Evolutionary conservation across 495 filamentous ascomycete species (phyloP).

Genomic region (Lepidopterella palustris): DNA sequence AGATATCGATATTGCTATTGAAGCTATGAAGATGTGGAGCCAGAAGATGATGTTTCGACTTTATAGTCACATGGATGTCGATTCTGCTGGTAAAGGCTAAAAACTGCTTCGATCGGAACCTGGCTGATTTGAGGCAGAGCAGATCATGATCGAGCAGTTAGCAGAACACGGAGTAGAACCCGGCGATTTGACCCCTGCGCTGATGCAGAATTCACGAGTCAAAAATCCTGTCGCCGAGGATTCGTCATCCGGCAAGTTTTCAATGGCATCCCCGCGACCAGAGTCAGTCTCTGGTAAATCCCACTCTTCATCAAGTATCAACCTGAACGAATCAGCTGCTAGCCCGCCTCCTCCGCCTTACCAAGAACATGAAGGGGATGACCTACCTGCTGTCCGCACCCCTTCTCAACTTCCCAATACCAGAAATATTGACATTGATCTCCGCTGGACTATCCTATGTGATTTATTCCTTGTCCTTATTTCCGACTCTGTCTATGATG

Average conservation of each 20-base stretch:
- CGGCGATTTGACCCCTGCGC: constrained; percentile 67
- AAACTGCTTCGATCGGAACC: background rate
- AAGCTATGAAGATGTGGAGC: constrained; percentile 88
- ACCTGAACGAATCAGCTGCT: constrained; percentile 19
- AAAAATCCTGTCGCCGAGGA: constrained; percentile 78
- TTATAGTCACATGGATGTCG: constrained; percentile 95
- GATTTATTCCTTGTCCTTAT: constrained; percentile 93
- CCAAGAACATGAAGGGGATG: constrained; percentile 59
- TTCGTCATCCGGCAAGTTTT: constrained; percentile 4
- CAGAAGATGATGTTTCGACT: constrained; percentile 95
- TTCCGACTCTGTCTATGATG: constrained; percentile 89
- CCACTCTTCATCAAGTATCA: constrained; percentile 10
- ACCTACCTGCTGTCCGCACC: constrained; percentile 66
- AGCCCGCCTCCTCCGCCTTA: constrained; percentile 60
- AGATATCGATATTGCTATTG: constrained; percentile 56
- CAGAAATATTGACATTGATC: constrained; percentile 85
- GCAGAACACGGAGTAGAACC: constrained; percentile 85
- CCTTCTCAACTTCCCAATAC: constrained; percentile 75
- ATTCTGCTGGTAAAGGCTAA: constrained; percentile 44
- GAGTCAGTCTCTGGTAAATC: constrained; percentile 4
- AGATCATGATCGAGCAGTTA: constrained; percentile 98
- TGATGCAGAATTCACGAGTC: constrained; percentile 91
- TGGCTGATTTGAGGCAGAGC: constrained; percentile 50
- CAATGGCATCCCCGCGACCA: constrained; percentile 8
- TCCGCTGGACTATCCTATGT: constrained; percentile 96